Base-by-base conservation (phyloP, 106 monocot species). In the Apostasia shenzhenica region DNA sequence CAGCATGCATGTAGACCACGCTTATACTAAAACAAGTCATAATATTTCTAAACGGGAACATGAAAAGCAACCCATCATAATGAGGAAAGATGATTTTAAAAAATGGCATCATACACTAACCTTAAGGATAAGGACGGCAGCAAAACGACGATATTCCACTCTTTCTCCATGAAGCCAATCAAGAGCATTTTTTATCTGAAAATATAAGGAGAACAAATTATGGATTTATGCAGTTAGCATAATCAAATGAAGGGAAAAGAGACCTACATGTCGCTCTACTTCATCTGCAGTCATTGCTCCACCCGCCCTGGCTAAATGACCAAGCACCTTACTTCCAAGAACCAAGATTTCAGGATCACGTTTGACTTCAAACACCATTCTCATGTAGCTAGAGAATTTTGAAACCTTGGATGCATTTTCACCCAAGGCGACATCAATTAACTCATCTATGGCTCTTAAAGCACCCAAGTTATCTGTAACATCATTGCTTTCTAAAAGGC, bases 281-380 rank as follows among this genome's bases (percentile, higher is more conserved):
- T 99, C 93, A 72, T 99, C 99, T 45, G 93, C 93, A 42, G 99
- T 93, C 92, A 92, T 93, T 57, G 99, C 90, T 10, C 99, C 93
- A 5, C 99, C 99, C 61, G 99, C 88, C 75, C 81, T 85, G n/a
- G 87, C 99, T 60, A 99, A 75, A 75, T 99, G 99, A 2, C 99
- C 99, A 0, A 99, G 76, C 8, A 93, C 99, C 41, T 51, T 73
- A 72, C 99, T 99, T 8, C 93, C 99, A 63, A 93, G 87, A 54
- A 90, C 51, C 26, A 99, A 71, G 51, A 99, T 73, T 66, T 93
- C 92, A 14, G 75, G 85, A 70, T 99, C 99, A 47, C 87, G 92
- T 68, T 99, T 99, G 4, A 63, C 76, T 53, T 99, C 99, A 75
- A 99, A 99, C 7, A 93, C 81, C 48, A 78, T 82, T 45, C 93